A percentile compares a stretch with the other conserved stretches of the same genome.
Evolutionary conservation across 148 eudicot genomes (phyloP).

Genomic region (Tetragonia tetragonoides): DNA sequence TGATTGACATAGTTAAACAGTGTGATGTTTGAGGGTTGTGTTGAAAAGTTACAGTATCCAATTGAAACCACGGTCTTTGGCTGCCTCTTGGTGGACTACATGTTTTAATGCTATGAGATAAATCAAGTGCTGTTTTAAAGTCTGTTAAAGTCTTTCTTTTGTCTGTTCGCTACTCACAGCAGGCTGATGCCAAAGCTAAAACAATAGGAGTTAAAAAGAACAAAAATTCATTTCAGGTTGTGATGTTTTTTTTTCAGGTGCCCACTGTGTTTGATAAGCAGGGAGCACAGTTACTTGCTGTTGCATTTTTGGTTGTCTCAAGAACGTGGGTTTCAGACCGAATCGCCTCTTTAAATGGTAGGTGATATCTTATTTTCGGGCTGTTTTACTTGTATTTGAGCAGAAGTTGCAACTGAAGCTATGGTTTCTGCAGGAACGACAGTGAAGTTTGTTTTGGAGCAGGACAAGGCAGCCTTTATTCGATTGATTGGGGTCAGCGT

Average conservation of each 20-base stretch:
- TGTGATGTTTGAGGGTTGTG: no score
- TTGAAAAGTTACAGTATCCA: no score
- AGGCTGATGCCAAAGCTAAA: neutral
- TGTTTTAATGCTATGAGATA: no score
- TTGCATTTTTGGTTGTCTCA: conserved; percentile 82
- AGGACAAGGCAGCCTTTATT: conserved; percentile 81
- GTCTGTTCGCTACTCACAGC: neutral
- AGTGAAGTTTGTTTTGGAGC: conserved; percentile 89
- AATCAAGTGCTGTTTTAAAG: neutral
- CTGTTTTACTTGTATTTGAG: neutral
- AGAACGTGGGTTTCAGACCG: conserved; percentile 96
- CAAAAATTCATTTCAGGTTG: conserved; percentile 7
- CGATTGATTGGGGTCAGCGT: conserved; percentile 85
- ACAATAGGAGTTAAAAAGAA: neutral
- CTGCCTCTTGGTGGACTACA: no score
- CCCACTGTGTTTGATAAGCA: conserved; percentile 94
- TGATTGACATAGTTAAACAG: no score
- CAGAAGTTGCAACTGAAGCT: conserved; percentile 4
- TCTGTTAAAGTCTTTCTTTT: neutral
- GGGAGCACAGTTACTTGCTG: conserved; percentile 92
- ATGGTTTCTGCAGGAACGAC: conserved; percentile 67
- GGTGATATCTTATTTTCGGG: neutral
- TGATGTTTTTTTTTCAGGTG: conserved; percentile 43
- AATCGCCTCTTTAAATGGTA: conserved; percentile 96
- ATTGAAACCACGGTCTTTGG: no score